These are phyloP conservation scores for Phytophthora meadii DNA, from an alignment of 352 stramenopile genomes.

Conservation along the genomic window DNA sequence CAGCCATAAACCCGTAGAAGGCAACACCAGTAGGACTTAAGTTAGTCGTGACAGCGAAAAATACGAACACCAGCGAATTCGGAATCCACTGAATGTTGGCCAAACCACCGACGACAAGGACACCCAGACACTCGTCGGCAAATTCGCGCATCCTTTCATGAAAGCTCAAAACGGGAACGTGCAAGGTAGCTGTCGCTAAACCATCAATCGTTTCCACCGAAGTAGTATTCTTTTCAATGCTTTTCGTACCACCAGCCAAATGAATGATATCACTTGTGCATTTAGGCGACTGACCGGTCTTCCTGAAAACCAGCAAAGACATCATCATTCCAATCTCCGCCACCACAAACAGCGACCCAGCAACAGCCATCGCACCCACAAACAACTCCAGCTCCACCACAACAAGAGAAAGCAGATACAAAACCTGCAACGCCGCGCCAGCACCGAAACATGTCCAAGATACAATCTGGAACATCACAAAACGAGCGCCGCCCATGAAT, in stretches of 20 bases:
- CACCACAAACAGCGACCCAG: conserved; percentile 65
- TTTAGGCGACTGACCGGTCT: conserved; percentile 10
- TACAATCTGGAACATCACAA: conserved; percentile 79
- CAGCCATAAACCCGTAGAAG: conserved; percentile 48
- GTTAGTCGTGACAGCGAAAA: conserved; percentile 59
- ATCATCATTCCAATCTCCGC: conserved; percentile 87
- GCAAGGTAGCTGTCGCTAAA: conserved; percentile 3
- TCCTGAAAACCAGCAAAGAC: conserved; percentile 74
- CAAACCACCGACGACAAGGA: conserved; percentile 55
- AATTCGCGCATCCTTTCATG: conserved; percentile 49
- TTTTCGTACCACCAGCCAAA: background rate
- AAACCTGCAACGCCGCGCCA: conserved; percentile 68
- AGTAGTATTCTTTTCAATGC: background rate
- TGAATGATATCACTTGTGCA: background rate
- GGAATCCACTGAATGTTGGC: conserved; percentile 78
- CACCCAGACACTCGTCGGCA: conserved; percentile 61
- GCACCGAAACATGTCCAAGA: conserved; percentile 83
- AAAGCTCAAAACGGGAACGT: conserved; percentile 13
- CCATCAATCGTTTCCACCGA: conserved; percentile 5
- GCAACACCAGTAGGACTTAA: conserved; percentile 42
- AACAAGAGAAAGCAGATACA: conserved; percentile 83
- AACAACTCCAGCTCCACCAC: conserved; percentile 85
- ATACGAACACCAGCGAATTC: conserved; percentile 54
- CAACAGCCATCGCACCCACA: conserved; percentile 73
- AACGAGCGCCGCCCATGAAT: conserved; percentile 76